A percentile compares a stretch with the other conserved stretches of the same genome.
Conservation (phyloP, 129 eudicot species). For the Mikania micrantha region DNA sequence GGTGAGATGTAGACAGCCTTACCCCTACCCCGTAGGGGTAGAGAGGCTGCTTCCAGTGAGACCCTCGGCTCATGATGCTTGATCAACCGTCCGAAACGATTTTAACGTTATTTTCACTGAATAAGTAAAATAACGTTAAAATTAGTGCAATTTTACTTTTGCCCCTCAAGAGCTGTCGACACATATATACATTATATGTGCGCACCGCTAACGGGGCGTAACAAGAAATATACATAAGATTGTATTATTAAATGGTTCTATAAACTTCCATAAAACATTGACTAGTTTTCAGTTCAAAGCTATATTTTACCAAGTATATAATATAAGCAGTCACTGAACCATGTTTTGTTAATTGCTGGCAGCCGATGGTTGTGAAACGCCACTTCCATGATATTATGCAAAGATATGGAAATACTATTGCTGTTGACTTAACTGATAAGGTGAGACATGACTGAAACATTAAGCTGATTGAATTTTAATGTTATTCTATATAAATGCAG, state of each 20-base stretch:
- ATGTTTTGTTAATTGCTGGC: slow-evolving; percentile 17
- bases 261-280: slow-evolving; percentile 13
- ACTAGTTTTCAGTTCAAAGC: neutral
- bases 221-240: neutral
- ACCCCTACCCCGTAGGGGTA: too few relatives aligned
- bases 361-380: slow-evolving; percentile 85
- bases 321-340: neutral
- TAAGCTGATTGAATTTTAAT: neutral
- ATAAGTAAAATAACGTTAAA: too few relatives aligned
- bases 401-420: slow-evolving; percentile 85
- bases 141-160: too few relatives aligned
- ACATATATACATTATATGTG: too few relatives aligned
- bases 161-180: too few relatives aligned
- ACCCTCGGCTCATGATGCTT: too few relatives aligned
- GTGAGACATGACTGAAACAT: slow-evolving; percentile 27
- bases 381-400: slow-evolving; percentile 88
- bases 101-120: too few relatives aligned
- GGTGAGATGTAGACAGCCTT: too few relatives aligned
- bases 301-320: neutral
- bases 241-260: slow-evolving; percentile 8
- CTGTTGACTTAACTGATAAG: slow-evolving; percentile 87
- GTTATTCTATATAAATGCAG: neutral
- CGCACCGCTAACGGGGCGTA: too few relatives aligned
- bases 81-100: too few relatives aligned
- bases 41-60: too few relatives aligned